Percentiles rank a stretch among this genome's conserved stretches.
These are phyloP conservation scores for Coemansia sp. DNA, from an alignment of 192 early-diverging fungal species.

Conservation along the genomic window DNA sequence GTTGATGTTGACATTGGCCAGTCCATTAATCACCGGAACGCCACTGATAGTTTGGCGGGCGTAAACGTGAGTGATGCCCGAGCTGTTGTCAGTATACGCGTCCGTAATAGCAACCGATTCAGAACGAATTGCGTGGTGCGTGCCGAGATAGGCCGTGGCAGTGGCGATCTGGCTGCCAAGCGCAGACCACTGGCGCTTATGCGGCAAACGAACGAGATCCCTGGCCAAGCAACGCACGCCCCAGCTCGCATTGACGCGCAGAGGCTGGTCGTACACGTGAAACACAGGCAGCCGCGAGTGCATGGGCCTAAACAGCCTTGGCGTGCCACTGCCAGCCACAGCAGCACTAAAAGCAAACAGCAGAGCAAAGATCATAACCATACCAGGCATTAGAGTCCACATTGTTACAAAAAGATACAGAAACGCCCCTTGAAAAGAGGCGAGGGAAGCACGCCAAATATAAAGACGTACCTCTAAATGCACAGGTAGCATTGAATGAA, in stretches of 20 bases:
- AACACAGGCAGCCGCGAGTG: not conserved
- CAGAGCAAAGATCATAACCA: not conserved
- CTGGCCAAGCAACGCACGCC: not conserved
- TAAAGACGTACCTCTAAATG: not conserved
- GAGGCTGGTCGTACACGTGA: not conserved
- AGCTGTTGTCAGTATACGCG: conserved; percentile 66
- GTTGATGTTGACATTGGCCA: conserved; percentile 83
- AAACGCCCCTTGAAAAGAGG: not conserved
- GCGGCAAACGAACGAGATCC: not conserved
- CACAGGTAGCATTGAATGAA: not conserved
- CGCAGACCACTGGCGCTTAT: not conserved
- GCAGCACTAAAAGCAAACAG: not conserved
- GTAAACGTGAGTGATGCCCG: conserved; percentile 84
- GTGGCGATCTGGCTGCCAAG: conserved; percentile 1
- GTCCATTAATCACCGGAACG: conserved; percentile 73
- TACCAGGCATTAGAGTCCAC: not conserved
- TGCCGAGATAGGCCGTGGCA: conserved; percentile 8
- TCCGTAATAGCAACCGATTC: conserved; percentile 57
- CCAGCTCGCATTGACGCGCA: not conserved
- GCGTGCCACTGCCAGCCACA: not conserved
- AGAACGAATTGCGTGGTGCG: conserved; percentile 9
- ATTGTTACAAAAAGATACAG: not conserved
- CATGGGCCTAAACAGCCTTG: not conserved
- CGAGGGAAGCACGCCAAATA: too few relatives aligned
- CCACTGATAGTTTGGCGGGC: conserved; percentile 71